Conservation (phyloP, 2,329 filamentous ascomycete genomes). For the Penicillium paneum region DNA sequence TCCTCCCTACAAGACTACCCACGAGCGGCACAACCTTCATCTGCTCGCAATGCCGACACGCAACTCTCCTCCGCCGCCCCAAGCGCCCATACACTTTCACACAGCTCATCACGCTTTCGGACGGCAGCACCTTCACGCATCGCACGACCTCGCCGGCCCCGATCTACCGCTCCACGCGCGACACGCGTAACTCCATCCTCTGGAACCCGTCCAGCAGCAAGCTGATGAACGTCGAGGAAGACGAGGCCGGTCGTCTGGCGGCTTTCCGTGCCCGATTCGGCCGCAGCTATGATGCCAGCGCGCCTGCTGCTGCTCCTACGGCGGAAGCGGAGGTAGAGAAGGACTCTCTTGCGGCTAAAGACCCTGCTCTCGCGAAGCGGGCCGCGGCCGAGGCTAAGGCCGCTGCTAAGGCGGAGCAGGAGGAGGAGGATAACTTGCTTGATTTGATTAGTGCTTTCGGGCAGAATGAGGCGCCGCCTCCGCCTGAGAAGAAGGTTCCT, state of each 20-base stretch:
- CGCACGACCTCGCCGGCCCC: conserved; percentile 52
- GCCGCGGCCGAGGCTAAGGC: conserved; percentile 44
- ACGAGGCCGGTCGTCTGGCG: conserved; percentile 85
- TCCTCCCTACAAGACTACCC: conserved; percentile 33
- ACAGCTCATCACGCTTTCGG: conserved; percentile 88
- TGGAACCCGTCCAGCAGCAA: conserved; percentile 87
- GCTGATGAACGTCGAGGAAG: conserved; percentile 83
- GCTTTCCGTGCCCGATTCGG: conserved; percentile 86
- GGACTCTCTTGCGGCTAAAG: conserved; percentile 4
- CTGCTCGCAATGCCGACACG: conserved; percentile 68
- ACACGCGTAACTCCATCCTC: conserved; percentile 81
- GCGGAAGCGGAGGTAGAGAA: neutral
- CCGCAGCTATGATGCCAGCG: conserved; percentile 69
- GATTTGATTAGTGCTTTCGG: conserved; percentile 56
- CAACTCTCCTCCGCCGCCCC: conserved; percentile 81
- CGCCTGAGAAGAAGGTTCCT: conserved; percentile 9
- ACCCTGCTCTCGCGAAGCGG: conserved; percentile 19
- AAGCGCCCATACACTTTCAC: conserved; percentile 94
- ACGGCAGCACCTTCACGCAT: conserved; percentile 72
- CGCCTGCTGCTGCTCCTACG: conserved; percentile 22
- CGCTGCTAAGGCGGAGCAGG: conserved; percentile 48
- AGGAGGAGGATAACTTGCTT: conserved; percentile 54
- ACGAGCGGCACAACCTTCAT: conserved; percentile 41
- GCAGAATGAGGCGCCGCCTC: conserved; percentile 35
- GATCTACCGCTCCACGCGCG: conserved; percentile 66